Percentiles rank a stretch among this genome's conserved stretches.
phyloP scores from a whole-genome alignment of 2,329 filamentous ascomycete species.

The Fusarium brachygibbosum region DNA sequence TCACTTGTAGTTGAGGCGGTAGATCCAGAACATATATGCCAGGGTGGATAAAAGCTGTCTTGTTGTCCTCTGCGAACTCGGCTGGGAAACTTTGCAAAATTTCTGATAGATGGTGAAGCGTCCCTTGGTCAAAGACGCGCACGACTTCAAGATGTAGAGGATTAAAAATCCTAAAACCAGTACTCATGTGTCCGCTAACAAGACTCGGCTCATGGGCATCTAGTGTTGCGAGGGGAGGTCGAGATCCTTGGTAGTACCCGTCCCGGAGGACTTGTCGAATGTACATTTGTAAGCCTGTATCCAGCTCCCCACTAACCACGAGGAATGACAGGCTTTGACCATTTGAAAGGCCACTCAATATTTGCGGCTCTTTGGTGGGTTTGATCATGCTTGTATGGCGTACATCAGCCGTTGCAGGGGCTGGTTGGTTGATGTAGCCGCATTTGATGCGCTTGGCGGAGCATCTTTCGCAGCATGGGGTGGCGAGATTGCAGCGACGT shows the following conservation, averaged over 20 bases:
- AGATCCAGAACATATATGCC: neutral
- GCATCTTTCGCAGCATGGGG: slow-evolving; percentile 16
- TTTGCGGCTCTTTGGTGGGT: accelerated
- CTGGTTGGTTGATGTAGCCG: slow-evolving; percentile 15
- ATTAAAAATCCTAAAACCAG: neutral
- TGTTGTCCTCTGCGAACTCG: slow-evolving; percentile 3
- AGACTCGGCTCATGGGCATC: accelerated
- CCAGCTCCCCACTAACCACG: neutral
- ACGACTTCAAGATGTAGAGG: neutral
- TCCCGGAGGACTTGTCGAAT: slow-evolving; percentile 9
- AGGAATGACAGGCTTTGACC: accelerated
- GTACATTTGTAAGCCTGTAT: slow-evolving; percentile 8
- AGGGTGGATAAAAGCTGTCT: slow-evolving; percentile 6
- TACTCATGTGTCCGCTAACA: accelerated
- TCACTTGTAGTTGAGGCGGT: neutral
- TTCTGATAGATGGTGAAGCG: neutral
- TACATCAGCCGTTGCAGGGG: neutral
- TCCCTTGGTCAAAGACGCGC: neutral
- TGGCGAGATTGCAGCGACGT: slow-evolving; percentile 13
- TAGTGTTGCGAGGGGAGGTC: neutral
- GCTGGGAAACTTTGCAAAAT: slow-evolving; percentile 1
- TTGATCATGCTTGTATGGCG: neutral
- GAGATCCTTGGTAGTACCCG: neutral
- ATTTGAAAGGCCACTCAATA: accelerated
- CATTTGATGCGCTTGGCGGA: slow-evolving; percentile 14